phyloP scores from a whole-genome alignment of 345 rosid genomes.

The Balakata baccata region DNA sequence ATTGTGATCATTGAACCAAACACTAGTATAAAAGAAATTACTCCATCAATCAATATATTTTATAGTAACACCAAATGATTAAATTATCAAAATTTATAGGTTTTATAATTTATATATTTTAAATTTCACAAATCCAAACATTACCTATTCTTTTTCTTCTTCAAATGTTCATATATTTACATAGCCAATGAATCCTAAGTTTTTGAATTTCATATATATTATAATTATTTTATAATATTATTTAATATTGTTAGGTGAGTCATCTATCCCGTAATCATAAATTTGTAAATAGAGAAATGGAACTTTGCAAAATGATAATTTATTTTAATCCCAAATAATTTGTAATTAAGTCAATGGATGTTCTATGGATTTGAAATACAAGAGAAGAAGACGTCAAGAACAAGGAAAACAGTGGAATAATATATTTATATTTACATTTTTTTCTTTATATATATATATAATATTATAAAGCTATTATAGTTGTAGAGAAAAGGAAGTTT shows the following conservation, averaged over 20 bases:
- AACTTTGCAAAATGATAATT: neutral
- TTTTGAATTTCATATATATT: too few species aligned
- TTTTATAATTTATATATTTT: too few species aligned
- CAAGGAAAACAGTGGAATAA: neutral
- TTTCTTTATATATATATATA: neutral
- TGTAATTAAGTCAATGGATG: slow-evolving; percentile 4
- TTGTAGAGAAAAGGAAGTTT: neutral
- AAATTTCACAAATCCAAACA: too few species aligned
- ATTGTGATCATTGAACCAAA: too few species aligned
- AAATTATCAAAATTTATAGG: too few species aligned
- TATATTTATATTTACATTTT: neutral
- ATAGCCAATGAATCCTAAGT: too few species aligned
- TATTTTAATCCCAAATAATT: neutral
- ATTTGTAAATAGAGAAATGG: neutral
- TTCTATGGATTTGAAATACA: neutral
- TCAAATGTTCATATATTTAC: too few species aligned
- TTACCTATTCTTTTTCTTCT: too few species aligned
- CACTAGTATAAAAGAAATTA: too few species aligned
- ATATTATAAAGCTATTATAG: neutral
- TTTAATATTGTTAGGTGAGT: neutral
- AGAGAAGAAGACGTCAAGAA: neutral
- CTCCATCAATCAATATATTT: too few species aligned
- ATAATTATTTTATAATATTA: too few species aligned
- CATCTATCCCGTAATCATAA: neutral
- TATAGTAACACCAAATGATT: too few species aligned